Conservation (phyloP, 2,329 filamentous ascomycete genomes). For the Colletotrichum salicis region DNA sequence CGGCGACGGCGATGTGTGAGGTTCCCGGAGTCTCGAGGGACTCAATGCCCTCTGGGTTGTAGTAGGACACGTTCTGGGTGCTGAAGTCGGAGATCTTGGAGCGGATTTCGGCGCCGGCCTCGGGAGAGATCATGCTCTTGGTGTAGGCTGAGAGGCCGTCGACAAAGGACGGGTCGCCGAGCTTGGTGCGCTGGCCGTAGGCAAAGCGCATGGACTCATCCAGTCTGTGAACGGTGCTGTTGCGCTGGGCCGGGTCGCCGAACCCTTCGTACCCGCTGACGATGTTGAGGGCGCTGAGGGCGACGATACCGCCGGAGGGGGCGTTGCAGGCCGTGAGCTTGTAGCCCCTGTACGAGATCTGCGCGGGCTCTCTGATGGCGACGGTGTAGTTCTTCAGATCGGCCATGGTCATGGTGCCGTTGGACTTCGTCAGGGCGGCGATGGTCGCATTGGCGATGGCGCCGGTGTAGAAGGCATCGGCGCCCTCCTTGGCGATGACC, state of each 20-base stretch:
- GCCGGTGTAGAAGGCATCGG: conserved; percentile 76
- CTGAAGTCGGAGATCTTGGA: conserved; percentile 55
- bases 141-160: conserved; percentile 69
- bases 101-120: conserved; percentile 63
- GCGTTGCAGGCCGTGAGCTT: conserved; percentile 75
- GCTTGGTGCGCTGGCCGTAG: conserved; percentile 77
- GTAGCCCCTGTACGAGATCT: conserved; percentile 75
- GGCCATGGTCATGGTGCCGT: conserved; percentile 80
- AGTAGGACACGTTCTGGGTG: conserved; percentile 52
- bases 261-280: conserved; percentile 77
- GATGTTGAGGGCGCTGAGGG: conserved; percentile 78
- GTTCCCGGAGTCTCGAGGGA: conserved; percentile 73
- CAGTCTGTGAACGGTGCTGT: conserved; percentile 79
- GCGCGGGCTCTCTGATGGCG: conserved; percentile 67
- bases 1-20: conserved; percentile 74
- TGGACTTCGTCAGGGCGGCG: conserved; percentile 67
- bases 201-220: conserved; percentile 86
- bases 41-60: conserved; percentile 59
- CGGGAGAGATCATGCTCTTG: conserved; percentile 71
- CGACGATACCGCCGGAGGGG: conserved; percentile 79
- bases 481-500: conserved; percentile 71
- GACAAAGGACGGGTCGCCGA: conserved; percentile 83
- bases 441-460: conserved; percentile 77
- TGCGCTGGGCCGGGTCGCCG: conserved; percentile 61
- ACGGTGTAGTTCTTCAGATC: conserved; percentile 80